A percentile compares a stretch with the other conserved stretches of the same genome.
Evolutionary conservation across 345 rosid genomes (phyloP).

Genomic region (Citrus maxima): DNA sequence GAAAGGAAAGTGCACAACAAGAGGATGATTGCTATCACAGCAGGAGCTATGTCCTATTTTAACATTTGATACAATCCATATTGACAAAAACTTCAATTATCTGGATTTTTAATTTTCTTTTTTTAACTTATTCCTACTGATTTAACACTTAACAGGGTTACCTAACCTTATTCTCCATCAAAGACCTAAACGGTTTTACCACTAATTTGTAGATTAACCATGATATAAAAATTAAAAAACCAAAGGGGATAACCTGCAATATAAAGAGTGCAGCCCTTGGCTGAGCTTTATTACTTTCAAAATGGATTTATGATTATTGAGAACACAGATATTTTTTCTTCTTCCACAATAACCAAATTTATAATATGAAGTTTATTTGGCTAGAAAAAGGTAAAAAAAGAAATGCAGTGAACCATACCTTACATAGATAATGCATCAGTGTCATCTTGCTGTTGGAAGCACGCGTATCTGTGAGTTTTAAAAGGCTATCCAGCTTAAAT

Average conservation of each 20-base stretch:
- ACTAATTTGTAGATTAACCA: not conserved
- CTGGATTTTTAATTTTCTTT: not conserved
- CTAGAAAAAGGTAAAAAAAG: not conserved
- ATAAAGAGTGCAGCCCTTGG: not conserved
- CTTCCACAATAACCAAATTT: not conserved
- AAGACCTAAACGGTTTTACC: not conserved
- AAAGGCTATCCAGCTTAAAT: slow-evolving; percentile 95
- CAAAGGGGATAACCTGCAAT: not conserved
- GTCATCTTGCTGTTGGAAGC: slow-evolving; percentile 95
- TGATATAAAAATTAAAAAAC: not conserved
- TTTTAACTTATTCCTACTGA: not conserved
- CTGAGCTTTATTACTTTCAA: not conserved
- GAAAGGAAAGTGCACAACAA: not conserved
- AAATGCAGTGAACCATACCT: slow-evolving; percentile 41
- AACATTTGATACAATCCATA: not conserved
- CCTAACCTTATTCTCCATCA: not conserved
- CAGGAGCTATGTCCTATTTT: not conserved
- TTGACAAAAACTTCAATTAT: not conserved
- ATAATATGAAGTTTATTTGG: not conserved
- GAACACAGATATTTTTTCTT: not conserved
- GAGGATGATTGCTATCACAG: not conserved
- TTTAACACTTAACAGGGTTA: not conserved
- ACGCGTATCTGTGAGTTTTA: slow-evolving; percentile 90
- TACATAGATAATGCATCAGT: slow-evolving; percentile 97
- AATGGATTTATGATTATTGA: not conserved